Evolutionary conservation across 169 alveolate species (phyloP), one percentile per base, ranked within the genome.

Genomic region (Eimeria sp.): DNA sequence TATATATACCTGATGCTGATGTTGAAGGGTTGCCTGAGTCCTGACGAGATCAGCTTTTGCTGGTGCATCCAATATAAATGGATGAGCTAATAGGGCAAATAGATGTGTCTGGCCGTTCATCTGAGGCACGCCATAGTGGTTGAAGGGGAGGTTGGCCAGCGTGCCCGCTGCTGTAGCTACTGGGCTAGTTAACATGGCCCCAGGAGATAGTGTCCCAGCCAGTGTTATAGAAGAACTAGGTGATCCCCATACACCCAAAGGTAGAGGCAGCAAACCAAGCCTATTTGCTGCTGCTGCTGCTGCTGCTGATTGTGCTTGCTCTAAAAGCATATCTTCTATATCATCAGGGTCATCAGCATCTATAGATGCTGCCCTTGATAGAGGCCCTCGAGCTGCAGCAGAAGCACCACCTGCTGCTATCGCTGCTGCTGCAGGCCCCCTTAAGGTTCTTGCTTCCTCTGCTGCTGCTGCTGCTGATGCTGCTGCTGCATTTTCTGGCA

Each of bases 71-170:
- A 95, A 16, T 4, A 95, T 74, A 60, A 95, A 95, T 2, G 94
- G 89, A 33, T 95, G 96, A 60, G 82, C 85, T 49, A 95, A 78
- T 4, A 95, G 83, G 0, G 89, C 78, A n/a, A 95, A 85, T 30
- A 56, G 11, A 20, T 82, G 80, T 27, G n/a, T 27, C 4, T 23
- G 78, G n/a, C 14, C 20, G 77, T 25, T 62, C 20, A 46, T 27
- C 25, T 66, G 66, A 9, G 78, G 78, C 30, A 89, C 23, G 18
- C n/a, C 49, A 30, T 33, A 46, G 77, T 89, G 95, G 20, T n/a
- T 43, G 27, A 71, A 89, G 27, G 46, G 74, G 62, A 58, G 49
- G 18, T 8, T 68, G 16, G 90, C 74, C 27, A 71, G 60, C 2
- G 43, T 3, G 25, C 60, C 95, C 27, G 80, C 71, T 16, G 77